These are phyloP conservation scores for Fragilariopsis cylindrus DNA, from an alignment of 108 stramenopile species.

Conservation along the genomic window DNA sequence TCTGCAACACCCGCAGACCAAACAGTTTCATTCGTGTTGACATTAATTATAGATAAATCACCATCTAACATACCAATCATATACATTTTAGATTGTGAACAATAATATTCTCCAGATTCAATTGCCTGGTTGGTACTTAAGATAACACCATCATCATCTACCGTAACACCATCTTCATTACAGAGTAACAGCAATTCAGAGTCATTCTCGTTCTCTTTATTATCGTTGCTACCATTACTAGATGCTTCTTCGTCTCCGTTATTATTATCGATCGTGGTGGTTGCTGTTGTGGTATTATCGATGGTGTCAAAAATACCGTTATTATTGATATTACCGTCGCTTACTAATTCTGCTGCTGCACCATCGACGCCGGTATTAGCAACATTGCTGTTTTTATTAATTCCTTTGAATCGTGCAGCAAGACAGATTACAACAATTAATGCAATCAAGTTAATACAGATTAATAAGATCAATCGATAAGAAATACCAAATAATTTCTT, in stretches of 20 bases:
- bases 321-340: background rate
- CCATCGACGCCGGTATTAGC: no score
- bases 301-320: background rate
- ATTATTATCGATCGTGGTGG: background rate
- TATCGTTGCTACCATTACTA: no score
- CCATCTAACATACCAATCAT: conserved; percentile 11
- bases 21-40: background rate
- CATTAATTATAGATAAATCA: conserved; percentile 12
- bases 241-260: no score
- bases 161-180: background rate
- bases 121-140: conserved; percentile 11
- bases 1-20: conserved; percentile 1
- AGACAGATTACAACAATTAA: conserved; percentile 2
- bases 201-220: background rate
- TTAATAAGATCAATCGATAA: background rate
- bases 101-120: conserved; percentile 3
- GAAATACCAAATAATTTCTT: conserved; percentile 6
- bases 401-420: background rate
- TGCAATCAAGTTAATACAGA: background rate
- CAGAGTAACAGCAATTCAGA: background rate
- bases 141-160: conserved; percentile 3
- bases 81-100: conserved; percentile 13
- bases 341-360: background rate
- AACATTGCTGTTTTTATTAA: background rate
- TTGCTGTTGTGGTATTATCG: background rate